Conservation (phyloP, 2,329 filamentous ascomycete genomes). For the Claviceps sp. region DNA sequence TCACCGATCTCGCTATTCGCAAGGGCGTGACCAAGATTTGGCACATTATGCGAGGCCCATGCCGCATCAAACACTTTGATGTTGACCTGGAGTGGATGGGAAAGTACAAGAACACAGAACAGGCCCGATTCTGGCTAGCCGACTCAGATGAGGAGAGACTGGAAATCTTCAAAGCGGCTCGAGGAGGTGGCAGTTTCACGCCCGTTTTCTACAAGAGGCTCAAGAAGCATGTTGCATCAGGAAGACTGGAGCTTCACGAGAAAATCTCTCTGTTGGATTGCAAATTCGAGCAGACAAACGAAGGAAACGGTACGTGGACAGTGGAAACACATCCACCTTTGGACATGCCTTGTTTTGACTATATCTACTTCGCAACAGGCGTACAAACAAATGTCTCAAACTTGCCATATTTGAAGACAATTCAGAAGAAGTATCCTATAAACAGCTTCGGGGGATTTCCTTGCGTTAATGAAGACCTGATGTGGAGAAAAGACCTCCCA, state of each 20-base stretch:
- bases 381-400: conserved; percentile 47
- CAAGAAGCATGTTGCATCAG: conserved; percentile 40
- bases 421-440: conserved; percentile 48
- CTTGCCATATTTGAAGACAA: conserved; percentile 46
- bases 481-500: conserved; percentile 61
- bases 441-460: conserved; percentile 52
- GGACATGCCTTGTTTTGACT: conserved; percentile 44
- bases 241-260: conserved; percentile 41
- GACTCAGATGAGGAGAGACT: conserved; percentile 57
- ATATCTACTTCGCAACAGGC: conserved; percentile 66
- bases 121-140: conserved; percentile 64
- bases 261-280: conserved; percentile 42
- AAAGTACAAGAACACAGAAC: conserved; percentile 67
- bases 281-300: conserved; percentile 32
- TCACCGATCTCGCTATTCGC: conserved; percentile 52
- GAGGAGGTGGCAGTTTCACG: conserved; percentile 66
- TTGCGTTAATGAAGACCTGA: conserved; percentile 61
- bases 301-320: conserved; percentile 17
- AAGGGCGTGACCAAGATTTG: conserved; percentile 54
- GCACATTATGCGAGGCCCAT: conserved; percentile 50
- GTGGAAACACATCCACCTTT: conserved; percentile 41
- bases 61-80: conserved; percentile 62
- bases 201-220: conserved; percentile 54
- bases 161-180: conserved; percentile 49
- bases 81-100: conserved; percentile 67